Evolutionary conservation across 2,329 filamentous ascomycete species (phyloP).

Genomic region (Fusarium albosuccineum): DNA sequence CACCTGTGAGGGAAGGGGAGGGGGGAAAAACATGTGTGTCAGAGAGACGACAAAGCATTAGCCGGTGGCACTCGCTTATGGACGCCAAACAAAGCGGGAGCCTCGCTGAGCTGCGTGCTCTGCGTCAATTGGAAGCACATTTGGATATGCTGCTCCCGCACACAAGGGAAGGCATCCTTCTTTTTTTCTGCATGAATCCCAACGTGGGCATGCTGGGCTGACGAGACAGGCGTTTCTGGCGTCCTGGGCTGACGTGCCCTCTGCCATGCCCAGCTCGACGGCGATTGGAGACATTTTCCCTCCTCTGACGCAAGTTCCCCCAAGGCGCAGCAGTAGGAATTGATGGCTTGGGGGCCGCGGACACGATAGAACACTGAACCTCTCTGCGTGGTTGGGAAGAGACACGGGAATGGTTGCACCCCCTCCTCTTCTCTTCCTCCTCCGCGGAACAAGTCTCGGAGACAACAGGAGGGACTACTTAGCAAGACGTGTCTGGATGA

Average conservation of each 20-base stretch:
- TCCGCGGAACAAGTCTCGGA: slow-evolving; percentile 18
- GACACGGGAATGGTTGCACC: slow-evolving; percentile 28
- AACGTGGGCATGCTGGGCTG: slow-evolving; percentile 9
- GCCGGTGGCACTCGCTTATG: slow-evolving; percentile 8
- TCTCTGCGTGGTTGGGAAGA: slow-evolving; percentile 18
- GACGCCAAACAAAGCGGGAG: slow-evolving; percentile 3
- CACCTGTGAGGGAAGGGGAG: not conserved
- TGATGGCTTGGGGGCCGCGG: slow-evolving; percentile 30
- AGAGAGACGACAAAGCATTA: slow-evolving; percentile 1
- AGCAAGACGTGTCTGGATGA: not conserved
- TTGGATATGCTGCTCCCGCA: slow-evolving; percentile 1
- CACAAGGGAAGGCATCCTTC: not conserved
- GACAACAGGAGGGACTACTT: slow-evolving; percentile 5
- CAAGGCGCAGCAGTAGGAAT: slow-evolving; percentile 34
- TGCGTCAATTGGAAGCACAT: slow-evolving; percentile 21
- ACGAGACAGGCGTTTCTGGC: slow-evolving; percentile 22
- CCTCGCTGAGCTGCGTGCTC: slow-evolving; percentile 9
- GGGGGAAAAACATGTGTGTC: not conserved
- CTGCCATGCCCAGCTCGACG: slow-evolving; percentile 17
- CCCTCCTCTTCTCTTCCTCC: not conserved
- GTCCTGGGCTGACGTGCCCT: slow-evolving; percentile 25
- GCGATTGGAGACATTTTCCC: slow-evolving; percentile 18
- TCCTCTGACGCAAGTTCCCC: not conserved
- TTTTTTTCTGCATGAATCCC: slow-evolving; percentile 7
- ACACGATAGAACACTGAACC: slow-evolving; percentile 26